These are phyloP conservation scores for Somion occarium DNA, from an alignment of 1,284 basidiomycete species.

Conservation along the genomic window DNA sequence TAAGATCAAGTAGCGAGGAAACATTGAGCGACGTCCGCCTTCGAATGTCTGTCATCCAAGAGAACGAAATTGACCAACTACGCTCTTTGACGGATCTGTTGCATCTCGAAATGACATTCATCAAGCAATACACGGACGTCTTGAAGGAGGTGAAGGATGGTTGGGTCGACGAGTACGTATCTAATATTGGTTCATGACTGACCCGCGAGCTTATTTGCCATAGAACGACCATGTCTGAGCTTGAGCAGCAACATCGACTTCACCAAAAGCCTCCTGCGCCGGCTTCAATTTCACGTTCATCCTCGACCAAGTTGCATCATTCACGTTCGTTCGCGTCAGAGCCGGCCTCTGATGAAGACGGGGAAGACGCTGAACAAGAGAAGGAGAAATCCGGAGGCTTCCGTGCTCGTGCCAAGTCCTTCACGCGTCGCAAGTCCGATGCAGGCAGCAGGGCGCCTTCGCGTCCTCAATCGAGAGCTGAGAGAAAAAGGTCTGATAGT, in stretches of 20 bases:
- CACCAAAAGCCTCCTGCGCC: conserved; percentile 10
- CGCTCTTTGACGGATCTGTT: conserved; percentile 66
- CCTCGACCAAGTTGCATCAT: background rate
- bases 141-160: conserved; percentile 60
- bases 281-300: background rate
- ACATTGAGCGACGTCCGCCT: conserved; percentile 73
- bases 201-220: background rate
- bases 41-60: conserved; percentile 73
- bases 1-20: conserved; percentile 57
- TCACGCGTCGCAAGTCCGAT: conserved; percentile 36
- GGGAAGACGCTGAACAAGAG: conserved; percentile 7
- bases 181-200: background rate
- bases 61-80: conserved; percentile 67
- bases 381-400: conserved; percentile 5
- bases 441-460: conserved; percentile 47
- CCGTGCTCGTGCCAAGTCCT: conserved; percentile 25
- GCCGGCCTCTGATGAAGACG: conserved; percentile 7
- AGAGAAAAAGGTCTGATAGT: conserved; percentile 59
- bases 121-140: conserved; percentile 65
- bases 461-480: conserved; percentile 48
- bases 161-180: conserved; percentile 60
- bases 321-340: conserved; percentile 12
- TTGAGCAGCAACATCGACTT: conserved; percentile 13
- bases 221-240: conserved; percentile 18
- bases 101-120: conserved; percentile 69